These are phyloP conservation scores for Hyaloscypha finlandica DNA, from an alignment of 495 filamentous ascomycete species.

Conservation along the genomic window DNA sequence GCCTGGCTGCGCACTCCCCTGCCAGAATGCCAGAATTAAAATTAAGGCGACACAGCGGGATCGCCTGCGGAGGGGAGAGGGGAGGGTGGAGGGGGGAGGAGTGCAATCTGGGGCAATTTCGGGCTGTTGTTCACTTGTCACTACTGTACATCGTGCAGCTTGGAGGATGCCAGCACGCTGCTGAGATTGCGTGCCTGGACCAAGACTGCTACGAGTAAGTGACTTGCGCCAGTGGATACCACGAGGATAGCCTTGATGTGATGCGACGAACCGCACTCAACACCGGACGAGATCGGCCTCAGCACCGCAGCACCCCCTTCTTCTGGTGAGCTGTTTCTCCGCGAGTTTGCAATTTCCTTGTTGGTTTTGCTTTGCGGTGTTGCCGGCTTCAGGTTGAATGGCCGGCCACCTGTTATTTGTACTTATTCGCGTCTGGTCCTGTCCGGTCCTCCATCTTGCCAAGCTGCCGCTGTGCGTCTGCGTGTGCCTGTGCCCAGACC, in stretches of 20 bases:
- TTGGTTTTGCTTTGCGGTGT: neutral
- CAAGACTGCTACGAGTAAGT: neutral
- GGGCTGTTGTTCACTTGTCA: neutral
- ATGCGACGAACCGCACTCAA: neutral
- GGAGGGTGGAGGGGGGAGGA: neutral
- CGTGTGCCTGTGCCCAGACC: neutral
- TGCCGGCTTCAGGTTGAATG: neutral
- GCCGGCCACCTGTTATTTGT: too few relatives aligned
- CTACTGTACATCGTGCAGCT: too few relatives aligned
- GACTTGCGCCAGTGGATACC: neutral
- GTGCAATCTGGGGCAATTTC: neutral
- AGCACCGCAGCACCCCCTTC: neutral
- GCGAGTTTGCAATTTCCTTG: neutral
- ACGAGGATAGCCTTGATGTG: neutral
- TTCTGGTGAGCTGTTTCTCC: neutral
- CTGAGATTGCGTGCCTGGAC: neutral
- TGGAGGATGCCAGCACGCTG: neutral
- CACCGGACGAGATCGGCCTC: neutral
- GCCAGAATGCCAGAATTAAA: neutral
- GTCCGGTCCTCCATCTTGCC: neutral
- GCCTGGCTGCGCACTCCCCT: neutral
- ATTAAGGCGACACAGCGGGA: neutral
- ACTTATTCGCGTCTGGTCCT: too few relatives aligned
- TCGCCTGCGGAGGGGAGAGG: neutral
- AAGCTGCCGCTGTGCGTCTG: neutral